Percentiles rank a stretch among this genome's conserved stretches.
Conservation (phyloP, 2,329 filamentous ascomycete species). For the Paecilomyces fulvus region DNA sequence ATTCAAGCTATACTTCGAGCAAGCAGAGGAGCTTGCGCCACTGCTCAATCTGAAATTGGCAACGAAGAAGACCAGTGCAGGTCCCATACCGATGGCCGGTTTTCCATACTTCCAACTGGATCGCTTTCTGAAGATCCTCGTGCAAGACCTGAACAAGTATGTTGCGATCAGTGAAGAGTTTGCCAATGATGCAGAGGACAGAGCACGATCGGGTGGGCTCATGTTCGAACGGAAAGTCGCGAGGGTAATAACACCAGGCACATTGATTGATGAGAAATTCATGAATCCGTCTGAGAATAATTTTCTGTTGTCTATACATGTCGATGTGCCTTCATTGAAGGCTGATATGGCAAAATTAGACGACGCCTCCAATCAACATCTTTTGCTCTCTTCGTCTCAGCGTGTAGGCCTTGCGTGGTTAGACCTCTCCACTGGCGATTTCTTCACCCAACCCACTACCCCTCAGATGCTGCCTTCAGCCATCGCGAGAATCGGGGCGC, state of each 20-base stretch:
- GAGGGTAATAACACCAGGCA: slow-evolving; percentile 86
- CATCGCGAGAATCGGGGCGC: slow-evolving; percentile 71
- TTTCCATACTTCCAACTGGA: slow-evolving; percentile 93
- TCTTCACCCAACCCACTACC: slow-evolving; percentile 72
- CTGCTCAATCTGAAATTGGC: slow-evolving; percentile 81
- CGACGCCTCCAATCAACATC: slow-evolving; percentile 15
- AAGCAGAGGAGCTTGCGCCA: slow-evolving; percentile 81
- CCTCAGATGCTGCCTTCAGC: slow-evolving; percentile 67
- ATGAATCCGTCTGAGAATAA: slow-evolving; percentile 93
- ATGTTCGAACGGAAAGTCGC: slow-evolving; percentile 79
- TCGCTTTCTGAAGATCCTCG: slow-evolving; percentile 82
- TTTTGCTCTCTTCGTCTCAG: slow-evolving; percentile 26
- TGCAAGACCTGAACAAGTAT: slow-evolving; percentile 81
- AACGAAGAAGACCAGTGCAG: slow-evolving; percentile 68
- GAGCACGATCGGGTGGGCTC: slow-evolving; percentile 65
- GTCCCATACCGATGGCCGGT: slow-evolving; percentile 81
- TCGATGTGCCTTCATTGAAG: slow-evolving; percentile 29
- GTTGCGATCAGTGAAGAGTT: slow-evolving; percentile 95
- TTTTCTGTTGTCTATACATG: slow-evolving; percentile 74
- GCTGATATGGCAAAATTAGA: slow-evolving; percentile 13
- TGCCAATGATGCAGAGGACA: slow-evolving; percentile 61
- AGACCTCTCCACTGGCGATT: slow-evolving; percentile 89
- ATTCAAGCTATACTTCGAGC: slow-evolving; percentile 75
- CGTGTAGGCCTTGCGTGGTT: slow-evolving; percentile 80
- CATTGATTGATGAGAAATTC: slow-evolving; percentile 94